Percentiles rank a stretch among this genome's conserved stretches.
Conservation (phyloP, 2,329 filamentous ascomycete species). For the Fusarium sp. region DNA sequence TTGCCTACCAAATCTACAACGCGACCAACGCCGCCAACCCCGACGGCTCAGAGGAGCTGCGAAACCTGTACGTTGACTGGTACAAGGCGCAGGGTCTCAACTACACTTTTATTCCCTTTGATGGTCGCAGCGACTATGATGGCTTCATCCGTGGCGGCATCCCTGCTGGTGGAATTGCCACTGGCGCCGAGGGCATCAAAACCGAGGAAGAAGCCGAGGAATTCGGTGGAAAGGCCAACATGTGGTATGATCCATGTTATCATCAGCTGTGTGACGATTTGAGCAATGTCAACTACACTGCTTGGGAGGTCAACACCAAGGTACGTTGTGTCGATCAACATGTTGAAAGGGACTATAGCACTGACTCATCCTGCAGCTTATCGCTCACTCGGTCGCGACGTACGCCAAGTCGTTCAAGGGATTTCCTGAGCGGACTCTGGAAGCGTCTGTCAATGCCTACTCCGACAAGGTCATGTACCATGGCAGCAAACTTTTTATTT, state of each 20-base stretch:
- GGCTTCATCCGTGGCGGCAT: slow-evolving; percentile 79
- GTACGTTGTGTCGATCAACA: slow-evolving; percentile 47
- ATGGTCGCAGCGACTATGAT: slow-evolving; percentile 82
- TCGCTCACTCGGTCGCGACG: slow-evolving; percentile 77
- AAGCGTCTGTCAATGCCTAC: slow-evolving; percentile 45
- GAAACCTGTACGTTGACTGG: slow-evolving; percentile 73
- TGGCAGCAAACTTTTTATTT: slow-evolving; percentile 58
- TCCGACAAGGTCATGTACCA: slow-evolving; percentile 58
- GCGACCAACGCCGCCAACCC: slow-evolving; percentile 77
- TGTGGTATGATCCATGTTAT: slow-evolving; percentile 67
- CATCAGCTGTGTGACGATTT: slow-evolving; percentile 70
- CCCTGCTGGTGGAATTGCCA: slow-evolving; percentile 78
- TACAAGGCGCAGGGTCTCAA: slow-evolving; percentile 69
- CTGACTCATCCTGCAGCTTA: slow-evolving; percentile 55
- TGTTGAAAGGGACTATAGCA: background rate
- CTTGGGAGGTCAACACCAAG: slow-evolving; percentile 70
- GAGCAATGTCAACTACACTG: slow-evolving; percentile 65
- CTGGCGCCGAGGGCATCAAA: slow-evolving; percentile 80
- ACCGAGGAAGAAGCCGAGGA: slow-evolving; percentile 69
- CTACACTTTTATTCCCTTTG: slow-evolving; percentile 77
- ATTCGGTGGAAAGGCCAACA: slow-evolving; percentile 76
- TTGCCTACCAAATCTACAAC: slow-evolving; percentile 74
- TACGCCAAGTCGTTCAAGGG: slow-evolving; percentile 72
- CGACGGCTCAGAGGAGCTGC: slow-evolving; percentile 73
- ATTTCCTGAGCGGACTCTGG: slow-evolving; percentile 64